Evolutionary conservation across 2,329 filamentous ascomycete genomes (phyloP).

Genomic region (Allantophomopsis lycopodina): DNA sequence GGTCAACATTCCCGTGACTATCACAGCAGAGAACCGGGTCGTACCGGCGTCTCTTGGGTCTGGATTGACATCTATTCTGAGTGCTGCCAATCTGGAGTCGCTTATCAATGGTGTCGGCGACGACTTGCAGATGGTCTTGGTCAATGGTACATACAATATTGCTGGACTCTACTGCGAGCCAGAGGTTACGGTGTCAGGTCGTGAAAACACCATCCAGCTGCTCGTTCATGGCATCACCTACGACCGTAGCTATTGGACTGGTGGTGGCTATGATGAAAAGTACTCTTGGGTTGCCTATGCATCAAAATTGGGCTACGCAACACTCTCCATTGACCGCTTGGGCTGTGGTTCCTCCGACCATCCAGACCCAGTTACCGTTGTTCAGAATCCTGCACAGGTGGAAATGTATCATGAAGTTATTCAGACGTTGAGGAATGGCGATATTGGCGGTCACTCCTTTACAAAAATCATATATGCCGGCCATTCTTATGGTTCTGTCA

Average conservation of each 20-base stretch:
- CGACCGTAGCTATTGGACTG: slow-evolving; percentile 8
- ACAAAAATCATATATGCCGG: slow-evolving; percentile 13
- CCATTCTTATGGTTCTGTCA: slow-evolving; percentile 12
- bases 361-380: no score
- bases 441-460: no score
- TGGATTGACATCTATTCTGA: not conserved
- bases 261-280: slow-evolving; percentile 3
- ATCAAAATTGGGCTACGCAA: slow-evolving; percentile 11
- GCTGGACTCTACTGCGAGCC: slow-evolving; percentile 10
- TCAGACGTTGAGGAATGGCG: no score
- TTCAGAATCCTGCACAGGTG: no score
- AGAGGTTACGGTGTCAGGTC: not conserved
- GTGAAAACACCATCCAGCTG: slow-evolving; percentile 9
- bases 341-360: no score
- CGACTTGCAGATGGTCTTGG: not conserved
- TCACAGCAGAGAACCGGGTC: not conserved
- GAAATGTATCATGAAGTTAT: no score
- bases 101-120: no score
- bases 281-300: slow-evolving; percentile 12
- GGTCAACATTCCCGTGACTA: slow-evolving; percentile 1
- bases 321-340: no score
- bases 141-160: slow-evolving; percentile 7
- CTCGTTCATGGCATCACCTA: slow-evolving; percentile 13
- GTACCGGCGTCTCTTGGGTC: no score
- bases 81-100: not conserved